A percentile compares a stretch with the other conserved stretches of the same genome.
Conservation (phyloP, 495 filamentous ascomycete genomes). For the Aspergillus ostianus region DNA sequence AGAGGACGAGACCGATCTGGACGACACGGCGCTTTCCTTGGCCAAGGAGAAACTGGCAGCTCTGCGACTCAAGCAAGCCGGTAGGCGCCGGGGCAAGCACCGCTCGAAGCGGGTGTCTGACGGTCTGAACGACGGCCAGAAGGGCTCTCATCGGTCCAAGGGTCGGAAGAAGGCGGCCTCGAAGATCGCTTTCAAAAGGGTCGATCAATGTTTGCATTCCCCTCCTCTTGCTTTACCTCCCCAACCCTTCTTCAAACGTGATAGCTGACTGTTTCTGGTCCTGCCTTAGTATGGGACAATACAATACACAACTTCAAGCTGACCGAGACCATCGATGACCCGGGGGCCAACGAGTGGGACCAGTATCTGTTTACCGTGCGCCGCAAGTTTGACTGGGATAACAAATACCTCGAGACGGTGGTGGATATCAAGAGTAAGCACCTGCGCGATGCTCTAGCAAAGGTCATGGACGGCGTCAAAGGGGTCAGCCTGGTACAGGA, state of each 20-base stretch:
- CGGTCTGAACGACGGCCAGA: constrained; percentile 14
- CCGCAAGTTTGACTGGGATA: constrained; percentile 83
- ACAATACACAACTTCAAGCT: constrained; percentile 81
- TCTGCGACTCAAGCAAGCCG: constrained; percentile 20
- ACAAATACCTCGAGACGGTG: constrained; percentile 74
- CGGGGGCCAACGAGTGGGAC: constrained; percentile 72
- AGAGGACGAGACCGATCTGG: constrained; percentile 18
- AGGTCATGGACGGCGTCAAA: constrained; percentile 79
- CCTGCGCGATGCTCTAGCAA: constrained; percentile 68
- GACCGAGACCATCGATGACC: constrained; percentile 73
- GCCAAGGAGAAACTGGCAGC: constrained; percentile 27
- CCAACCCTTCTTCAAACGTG: background rate
- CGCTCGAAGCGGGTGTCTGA: constrained; percentile 21
- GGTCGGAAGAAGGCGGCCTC: constrained; percentile 51
- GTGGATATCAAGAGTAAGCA: constrained; percentile 86
- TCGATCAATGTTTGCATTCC: constrained; percentile 63
- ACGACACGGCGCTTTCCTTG: constrained; percentile 19
- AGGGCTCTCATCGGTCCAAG: constrained; percentile 24
- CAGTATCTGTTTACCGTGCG: constrained; percentile 86
- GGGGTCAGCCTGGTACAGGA: constrained; percentile 80
- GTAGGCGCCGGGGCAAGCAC: constrained; percentile 20
- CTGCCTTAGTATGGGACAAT: constrained; percentile 63
- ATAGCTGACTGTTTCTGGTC: background rate
- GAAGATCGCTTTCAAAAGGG: constrained; percentile 79
- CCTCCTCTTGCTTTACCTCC: too few relatives aligned